A percentile compares a stretch with the other conserved stretches of the same genome.
Conservation (phyloP, 1,284 basidiomycete genomes). For the Ceratobasidium sp. region DNA sequence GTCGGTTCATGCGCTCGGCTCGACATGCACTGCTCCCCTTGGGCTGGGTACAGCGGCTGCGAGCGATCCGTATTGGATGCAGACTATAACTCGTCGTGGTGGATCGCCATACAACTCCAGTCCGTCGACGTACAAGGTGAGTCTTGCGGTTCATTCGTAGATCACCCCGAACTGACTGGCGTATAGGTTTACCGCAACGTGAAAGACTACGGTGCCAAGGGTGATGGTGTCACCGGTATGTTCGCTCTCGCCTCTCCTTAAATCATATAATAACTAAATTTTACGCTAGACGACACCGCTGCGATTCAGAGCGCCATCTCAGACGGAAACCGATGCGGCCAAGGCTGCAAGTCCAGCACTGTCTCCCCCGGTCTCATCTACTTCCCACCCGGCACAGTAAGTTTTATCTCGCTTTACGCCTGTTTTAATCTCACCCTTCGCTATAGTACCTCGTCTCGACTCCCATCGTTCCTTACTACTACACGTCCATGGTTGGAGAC, state of each 20-base stretch:
- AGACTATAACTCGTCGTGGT: constrained; percentile 47
- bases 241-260: background rate
- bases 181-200: constrained; percentile 55
- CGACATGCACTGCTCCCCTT: constrained; percentile 62
- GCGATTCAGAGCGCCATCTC: constrained; percentile 56
- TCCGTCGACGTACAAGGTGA: constrained; percentile 50
- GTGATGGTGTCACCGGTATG: constrained; percentile 52
- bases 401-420: too few species aligned
- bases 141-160: background rate
- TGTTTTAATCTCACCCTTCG: background rate
- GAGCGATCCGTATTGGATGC: constrained; percentile 48
- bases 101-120: constrained; percentile 48
- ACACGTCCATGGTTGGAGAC: constrained; percentile 54
- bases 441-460: constrained; percentile 52
- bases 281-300: constrained; percentile 52
- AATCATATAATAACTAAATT: background rate
- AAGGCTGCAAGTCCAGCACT: constrained; percentile 54
- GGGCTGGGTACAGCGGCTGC: constrained; percentile 64
- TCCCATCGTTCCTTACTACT: constrained; percentile 55
- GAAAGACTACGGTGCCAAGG: constrained; percentile 56
- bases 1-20: constrained; percentile 57
- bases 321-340: constrained; percentile 53
- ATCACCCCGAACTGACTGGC: background rate
- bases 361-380: constrained; percentile 55
- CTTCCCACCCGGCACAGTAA: constrained; percentile 52